A percentile compares a stretch with the other conserved stretches of the same genome.
These are phyloP conservation scores for Ilyonectria robusta DNA, from an alignment of 2,329 filamentous ascomycete genomes.

Conservation along the genomic window DNA sequence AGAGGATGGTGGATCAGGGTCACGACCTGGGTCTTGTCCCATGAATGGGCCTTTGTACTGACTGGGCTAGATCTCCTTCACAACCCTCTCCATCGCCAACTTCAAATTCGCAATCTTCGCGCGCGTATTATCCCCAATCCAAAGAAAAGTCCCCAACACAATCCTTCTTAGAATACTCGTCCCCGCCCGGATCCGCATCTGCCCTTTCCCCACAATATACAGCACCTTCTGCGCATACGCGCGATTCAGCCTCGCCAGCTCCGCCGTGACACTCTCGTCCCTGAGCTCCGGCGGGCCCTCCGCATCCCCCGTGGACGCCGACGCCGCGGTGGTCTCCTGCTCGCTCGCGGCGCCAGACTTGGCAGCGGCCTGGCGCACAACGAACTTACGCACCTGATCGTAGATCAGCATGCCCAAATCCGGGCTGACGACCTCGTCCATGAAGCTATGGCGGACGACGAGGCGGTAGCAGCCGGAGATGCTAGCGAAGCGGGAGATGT, in stretches of 20 bases:
- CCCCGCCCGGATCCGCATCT: slow-evolving; percentile 61
- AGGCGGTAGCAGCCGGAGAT: slow-evolving; percentile 76
- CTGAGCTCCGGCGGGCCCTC: slow-evolving; percentile 55
- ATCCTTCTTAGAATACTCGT: slow-evolving; percentile 53
- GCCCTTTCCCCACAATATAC: slow-evolving; percentile 72
- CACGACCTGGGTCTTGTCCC: too few relatives aligned
- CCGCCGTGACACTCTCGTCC: slow-evolving; percentile 56
- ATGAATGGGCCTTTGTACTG: too few relatives aligned
- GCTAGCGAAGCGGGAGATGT: slow-evolving; percentile 54
- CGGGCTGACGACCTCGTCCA: slow-evolving; percentile 75
- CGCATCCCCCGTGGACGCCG: slow-evolving; percentile 4
- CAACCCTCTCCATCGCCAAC: slow-evolving; percentile 70
- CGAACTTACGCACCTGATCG: background rate
- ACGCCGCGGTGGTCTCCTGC: slow-evolving; percentile 6
- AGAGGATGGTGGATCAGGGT: too few relatives aligned
- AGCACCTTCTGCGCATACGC: slow-evolving; percentile 62
- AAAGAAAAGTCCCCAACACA: slow-evolving; percentile 69
- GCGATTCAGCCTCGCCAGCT: slow-evolving; percentile 40
- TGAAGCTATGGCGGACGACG: slow-evolving; percentile 78
- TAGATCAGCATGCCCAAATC: slow-evolving; percentile 53
- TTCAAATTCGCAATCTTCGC: slow-evolving; percentile 75
- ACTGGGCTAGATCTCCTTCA: slow-evolving; percentile 10
- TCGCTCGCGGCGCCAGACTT: background rate
- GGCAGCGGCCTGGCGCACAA: slow-evolving; percentile 7
- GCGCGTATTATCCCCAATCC: slow-evolving; percentile 74